phyloP scores from a whole-genome alignment of 2,329 filamentous ascomycete genomes.

The Gnomoniopsis sp. region DNA sequence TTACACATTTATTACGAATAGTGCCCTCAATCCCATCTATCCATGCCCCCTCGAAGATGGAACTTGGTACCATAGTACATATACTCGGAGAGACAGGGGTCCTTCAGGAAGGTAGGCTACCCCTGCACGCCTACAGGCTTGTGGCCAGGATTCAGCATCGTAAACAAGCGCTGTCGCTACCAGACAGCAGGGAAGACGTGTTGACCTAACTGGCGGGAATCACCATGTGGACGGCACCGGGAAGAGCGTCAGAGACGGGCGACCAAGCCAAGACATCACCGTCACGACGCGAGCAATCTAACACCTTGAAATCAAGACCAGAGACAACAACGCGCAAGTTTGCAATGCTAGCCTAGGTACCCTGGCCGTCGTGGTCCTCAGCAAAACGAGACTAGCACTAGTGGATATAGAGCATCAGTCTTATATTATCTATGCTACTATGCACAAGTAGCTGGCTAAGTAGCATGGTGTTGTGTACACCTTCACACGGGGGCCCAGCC shows the following conservation, averaged over 20 bases:
- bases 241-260: no score
- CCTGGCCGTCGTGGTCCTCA: neutral
- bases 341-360: no score
- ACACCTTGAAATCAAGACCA: no score
- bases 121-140: neutral
- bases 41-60: neutral
- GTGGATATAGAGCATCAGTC: slow-evolving; percentile 2
- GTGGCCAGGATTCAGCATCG: neutral
- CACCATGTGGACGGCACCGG: neutral
- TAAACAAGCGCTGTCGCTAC: neutral
- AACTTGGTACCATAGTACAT: neutral
- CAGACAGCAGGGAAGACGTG: neutral
- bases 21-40: no score
- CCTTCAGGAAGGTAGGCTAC: neutral
- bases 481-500: slow-evolving; percentile 1
- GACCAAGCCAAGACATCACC: no score
- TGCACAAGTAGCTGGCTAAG: no score
- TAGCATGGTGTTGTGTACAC: neutral
- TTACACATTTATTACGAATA: neutral
- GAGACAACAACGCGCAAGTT: no score
- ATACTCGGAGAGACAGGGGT: neutral
- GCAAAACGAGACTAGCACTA: neutral
- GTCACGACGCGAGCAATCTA: no score
- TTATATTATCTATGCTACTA: no score
- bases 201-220: neutral